phyloP scores from a whole-genome alignment of 345 rosid species.

The Sisymbrium altissimum region DNA sequence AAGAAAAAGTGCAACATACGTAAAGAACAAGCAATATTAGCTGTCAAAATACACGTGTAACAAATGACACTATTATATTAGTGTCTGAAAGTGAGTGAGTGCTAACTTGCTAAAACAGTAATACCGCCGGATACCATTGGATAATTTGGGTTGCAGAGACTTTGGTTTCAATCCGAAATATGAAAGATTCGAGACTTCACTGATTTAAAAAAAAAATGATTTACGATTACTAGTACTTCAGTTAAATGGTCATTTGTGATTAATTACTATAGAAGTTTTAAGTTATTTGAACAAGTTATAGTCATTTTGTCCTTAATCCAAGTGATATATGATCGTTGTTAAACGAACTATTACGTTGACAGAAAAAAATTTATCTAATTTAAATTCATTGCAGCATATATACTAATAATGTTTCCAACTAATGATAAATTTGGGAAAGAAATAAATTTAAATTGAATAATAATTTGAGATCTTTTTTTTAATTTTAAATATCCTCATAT shows the following conservation, averaged over 20 bases:
- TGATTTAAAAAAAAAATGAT: background rate
- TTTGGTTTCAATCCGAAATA: background rate
- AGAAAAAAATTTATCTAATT: background rate
- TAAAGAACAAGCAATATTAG: conserved; percentile 16
- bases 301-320: background rate
- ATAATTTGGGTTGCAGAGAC: background rate
- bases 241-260: background rate
- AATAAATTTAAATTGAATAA: background rate
- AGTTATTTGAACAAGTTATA: background rate
- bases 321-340: background rate
- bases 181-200: background rate
- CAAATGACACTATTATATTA: background rate
- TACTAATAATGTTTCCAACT: background rate
- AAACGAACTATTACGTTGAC: background rate
- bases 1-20: conserved; percentile 21
- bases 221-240: background rate
- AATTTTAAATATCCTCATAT: too few relatives aligned
- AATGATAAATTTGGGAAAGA: background rate
- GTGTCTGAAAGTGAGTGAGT: conserved; percentile 2
- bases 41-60: conserved; percentile 20
- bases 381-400: background rate
- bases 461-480: too few relatives aligned
- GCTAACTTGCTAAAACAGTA: background rate
- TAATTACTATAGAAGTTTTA: background rate
- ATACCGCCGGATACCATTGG: background rate